These are phyloP conservation scores for Penicillium malachiteum DNA, from an alignment of 495 filamentous ascomycete genomes.

Conservation along the genomic window DNA sequence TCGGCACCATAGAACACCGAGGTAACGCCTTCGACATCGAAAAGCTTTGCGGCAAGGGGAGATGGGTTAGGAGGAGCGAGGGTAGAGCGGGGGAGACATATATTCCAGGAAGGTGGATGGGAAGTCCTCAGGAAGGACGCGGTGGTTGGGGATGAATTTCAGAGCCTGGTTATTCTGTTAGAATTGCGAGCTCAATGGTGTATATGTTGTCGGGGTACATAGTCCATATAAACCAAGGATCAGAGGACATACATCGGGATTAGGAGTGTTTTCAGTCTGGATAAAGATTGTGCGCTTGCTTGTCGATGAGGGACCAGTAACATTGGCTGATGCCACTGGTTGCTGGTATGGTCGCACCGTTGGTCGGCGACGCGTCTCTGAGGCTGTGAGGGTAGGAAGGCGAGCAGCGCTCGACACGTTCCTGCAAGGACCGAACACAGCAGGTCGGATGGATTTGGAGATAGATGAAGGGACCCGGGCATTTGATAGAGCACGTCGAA, in stretches of 20 bases:
- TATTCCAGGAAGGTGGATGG: slow-evolving; percentile 85
- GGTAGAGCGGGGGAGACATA: slow-evolving; percentile 79
- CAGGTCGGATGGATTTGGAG: slow-evolving; percentile 27
- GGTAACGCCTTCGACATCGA: slow-evolving; percentile 88
- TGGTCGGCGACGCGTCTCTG: slow-evolving; percentile 46
- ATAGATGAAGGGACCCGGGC: slow-evolving; percentile 29
- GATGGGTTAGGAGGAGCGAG: slow-evolving; percentile 88
- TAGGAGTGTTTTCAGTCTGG: slow-evolving; percentile 91
- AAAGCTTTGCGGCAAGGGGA: slow-evolving; percentile 83
- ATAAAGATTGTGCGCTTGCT: slow-evolving; percentile 87
- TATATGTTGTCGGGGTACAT: neutral
- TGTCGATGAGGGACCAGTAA: slow-evolving; percentile 35
- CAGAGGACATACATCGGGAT: slow-evolving; percentile 65
- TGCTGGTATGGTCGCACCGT: slow-evolving; percentile 49
- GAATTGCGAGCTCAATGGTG: neutral
- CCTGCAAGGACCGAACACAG: slow-evolving; percentile 32
- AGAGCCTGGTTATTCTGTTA: slow-evolving; percentile 51
- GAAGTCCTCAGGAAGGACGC: slow-evolving; percentile 71
- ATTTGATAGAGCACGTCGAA: slow-evolving; percentile 32
- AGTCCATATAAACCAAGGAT: neutral
- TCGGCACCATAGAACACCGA: slow-evolving; percentile 93
- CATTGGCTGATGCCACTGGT: slow-evolving; percentile 28
- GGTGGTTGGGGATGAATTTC: slow-evolving; percentile 90
- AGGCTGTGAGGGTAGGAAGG: slow-evolving; percentile 50
- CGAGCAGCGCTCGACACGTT: slow-evolving; percentile 39